phyloP scores from a whole-genome alignment of 768 basidiomycete genomes.

The Tephrocybe sp. region DNA sequence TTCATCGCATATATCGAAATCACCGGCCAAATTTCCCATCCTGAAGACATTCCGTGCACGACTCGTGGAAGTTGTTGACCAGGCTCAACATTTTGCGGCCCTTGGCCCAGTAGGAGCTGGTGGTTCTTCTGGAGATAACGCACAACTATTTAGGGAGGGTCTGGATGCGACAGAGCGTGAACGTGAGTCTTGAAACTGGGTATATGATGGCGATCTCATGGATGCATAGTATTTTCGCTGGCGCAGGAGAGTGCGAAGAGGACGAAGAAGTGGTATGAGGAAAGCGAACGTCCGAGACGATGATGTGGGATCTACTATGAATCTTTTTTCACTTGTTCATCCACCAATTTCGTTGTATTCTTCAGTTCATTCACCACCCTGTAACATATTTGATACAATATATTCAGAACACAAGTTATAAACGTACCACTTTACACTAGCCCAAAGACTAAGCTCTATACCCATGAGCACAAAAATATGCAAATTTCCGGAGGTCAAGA shows the following conservation, averaged over 20 bases:
- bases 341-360: conserved; percentile 25
- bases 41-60: conserved; percentile 74
- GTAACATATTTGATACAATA: conserved; percentile 11
- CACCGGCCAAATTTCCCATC: not conserved
- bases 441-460: conserved; percentile 73
- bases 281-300: conserved; percentile 53
- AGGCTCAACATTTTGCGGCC: conserved; percentile 85
- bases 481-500: conserved; percentile 60
- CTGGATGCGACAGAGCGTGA: conserved; percentile 93
- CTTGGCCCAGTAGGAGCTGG: conserved; percentile 61
- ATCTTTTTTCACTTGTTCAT: conserved; percentile 28
- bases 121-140: conserved; percentile 51
- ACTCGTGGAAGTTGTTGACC: conserved; percentile 77
- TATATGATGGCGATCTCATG: conserved; percentile 5
- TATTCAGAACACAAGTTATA: conserved; percentile 4
- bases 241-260: conserved; percentile 81
- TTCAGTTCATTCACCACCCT: conserved; percentile 72
- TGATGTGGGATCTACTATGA: conserved; percentile 31
- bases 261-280: conserved; percentile 86
- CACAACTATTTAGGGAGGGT: conserved; percentile 85
- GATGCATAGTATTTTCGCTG: conserved; percentile 71
- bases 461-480: conserved; percentile 68
- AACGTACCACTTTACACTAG: conserved; percentile 75
- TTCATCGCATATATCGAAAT: not conserved
- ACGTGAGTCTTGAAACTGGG: conserved; percentile 50